Evolutionary conservation across 2,329 filamentous ascomycete genomes (phyloP), one percentile per base, ranked within the genome.

Genomic region (Dactylellina drechsleri): DNA sequence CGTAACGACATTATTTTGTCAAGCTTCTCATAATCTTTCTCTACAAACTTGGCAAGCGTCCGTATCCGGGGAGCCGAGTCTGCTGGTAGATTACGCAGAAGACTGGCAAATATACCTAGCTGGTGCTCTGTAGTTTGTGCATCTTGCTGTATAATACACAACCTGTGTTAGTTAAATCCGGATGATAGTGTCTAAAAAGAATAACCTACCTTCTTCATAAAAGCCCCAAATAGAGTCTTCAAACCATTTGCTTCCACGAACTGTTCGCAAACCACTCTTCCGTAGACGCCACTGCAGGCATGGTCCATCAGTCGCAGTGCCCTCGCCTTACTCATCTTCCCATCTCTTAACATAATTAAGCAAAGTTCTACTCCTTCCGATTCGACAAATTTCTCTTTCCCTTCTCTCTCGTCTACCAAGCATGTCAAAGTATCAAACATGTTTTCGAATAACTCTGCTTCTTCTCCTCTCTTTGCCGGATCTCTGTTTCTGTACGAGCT

Each of bases 381-480:
- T 78, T 95, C 91, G 40, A 97, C 81, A 76, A 98, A 95, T 72
- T 92, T 92, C 8, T 83, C 80, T 81, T 97, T 97, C 4, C 93
- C 93, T 3, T 86, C 82, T 0, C 85, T 81, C 71, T 92, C 90
- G 78, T 96, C 91, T 0, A 90, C 91, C 0, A 96, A 83, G 78
- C 91, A 96, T 41, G 92, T 91, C 16, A 98, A 81, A 1, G 90
- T 88, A 80, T 97, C 93, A 81, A 99, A 99, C 0, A 97, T 81
- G 78, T 99, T 97, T 82, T 96, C 92, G 80, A 96, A 91, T 81
- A 92, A 97, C 83, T 99, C 95, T 80, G 97, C 93, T 81, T 98
- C 95, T 59, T 95, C 90, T 36, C 90, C 89, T 71, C 93, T 92
- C 80, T 91, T 94, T 57, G 89, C 87, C 0, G 95, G 95, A 80